Evolutionary conservation across 805 yeast genomes (phyloP).

Genomic region (Saccharomycopsis microspora): DNA sequence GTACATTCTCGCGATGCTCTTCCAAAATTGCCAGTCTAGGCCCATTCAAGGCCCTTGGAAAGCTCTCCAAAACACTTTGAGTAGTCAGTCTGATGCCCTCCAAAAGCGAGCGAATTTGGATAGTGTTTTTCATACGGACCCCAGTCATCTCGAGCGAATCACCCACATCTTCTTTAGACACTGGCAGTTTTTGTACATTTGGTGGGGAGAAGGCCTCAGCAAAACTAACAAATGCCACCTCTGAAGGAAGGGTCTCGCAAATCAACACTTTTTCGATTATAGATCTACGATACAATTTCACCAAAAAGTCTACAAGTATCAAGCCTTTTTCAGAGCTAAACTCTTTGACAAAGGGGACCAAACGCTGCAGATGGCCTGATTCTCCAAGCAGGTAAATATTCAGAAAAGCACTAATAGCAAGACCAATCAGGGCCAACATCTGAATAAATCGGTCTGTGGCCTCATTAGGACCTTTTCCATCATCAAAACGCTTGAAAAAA

Average conservation of each 20-base stretch:
- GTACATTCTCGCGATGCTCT: not conserved
- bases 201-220: constrained; percentile 28
- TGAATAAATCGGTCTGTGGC: constrained; percentile 17
- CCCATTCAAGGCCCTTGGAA: no score
- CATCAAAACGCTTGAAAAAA: constrained; percentile 13
- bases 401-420: constrained; percentile 3
- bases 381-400: constrained; percentile 2
- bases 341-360: constrained; percentile 23
- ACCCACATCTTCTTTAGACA: not conserved
- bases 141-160: constrained; percentile 29
- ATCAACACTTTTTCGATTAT: constrained; percentile 47
- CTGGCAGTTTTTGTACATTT: constrained; percentile 24
- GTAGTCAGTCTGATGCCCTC: not conserved
- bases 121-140: constrained; percentile 52
- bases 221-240: constrained; percentile 33
- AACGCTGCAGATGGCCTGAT: not conserved
- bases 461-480: constrained; percentile 5
- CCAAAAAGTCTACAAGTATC: constrained; percentile 29
- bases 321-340: constrained; percentile 23
- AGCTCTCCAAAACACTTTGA: no score
- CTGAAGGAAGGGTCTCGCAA: constrained; percentile 36
- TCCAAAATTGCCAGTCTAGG: no score
- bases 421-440: constrained; percentile 2
- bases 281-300: constrained; percentile 36
- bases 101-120: constrained; percentile 40